A percentile compares a stretch with the other conserved stretches of the same genome.
These are phyloP conservation scores for Blechomonas ayalai DNA, from an alignment of 208 protist genomes.

Conservation along the genomic window DNA sequence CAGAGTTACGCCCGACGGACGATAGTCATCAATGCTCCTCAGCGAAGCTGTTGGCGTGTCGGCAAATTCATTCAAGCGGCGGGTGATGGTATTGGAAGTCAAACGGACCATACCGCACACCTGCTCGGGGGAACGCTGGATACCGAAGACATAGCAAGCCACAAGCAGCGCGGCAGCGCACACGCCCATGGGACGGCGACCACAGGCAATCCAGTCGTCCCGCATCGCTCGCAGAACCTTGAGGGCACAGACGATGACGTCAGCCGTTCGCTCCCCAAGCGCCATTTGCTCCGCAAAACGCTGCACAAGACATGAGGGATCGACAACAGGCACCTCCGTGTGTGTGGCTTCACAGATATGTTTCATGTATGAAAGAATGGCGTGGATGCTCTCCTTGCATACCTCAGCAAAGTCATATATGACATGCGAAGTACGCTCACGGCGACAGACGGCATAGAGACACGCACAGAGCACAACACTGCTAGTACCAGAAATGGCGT, in stretches of 20 bases:
- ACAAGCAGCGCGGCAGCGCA: constrained; percentile 86
- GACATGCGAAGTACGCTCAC: constrained; percentile 79
- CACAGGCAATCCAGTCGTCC: constrained; percentile 88
- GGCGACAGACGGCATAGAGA: constrained; percentile 79
- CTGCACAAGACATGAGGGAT: constrained; percentile 81
- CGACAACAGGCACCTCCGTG: constrained; percentile 76
- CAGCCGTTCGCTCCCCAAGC: constrained; percentile 45
- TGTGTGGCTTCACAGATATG: constrained; percentile 69
- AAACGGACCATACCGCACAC: constrained; percentile 84
- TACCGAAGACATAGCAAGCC: constrained; percentile 79
- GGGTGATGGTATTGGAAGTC: constrained; percentile 65
- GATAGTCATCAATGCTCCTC: constrained; percentile 77
- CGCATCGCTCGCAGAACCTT: constrained; percentile 86
- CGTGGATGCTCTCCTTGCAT: constrained; percentile 39
- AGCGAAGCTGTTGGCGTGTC: constrained; percentile 59
- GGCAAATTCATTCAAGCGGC: constrained; percentile 82
- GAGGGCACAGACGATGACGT: constrained; percentile 78
- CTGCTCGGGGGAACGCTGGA: constrained; percentile 71
- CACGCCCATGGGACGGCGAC: constrained; percentile 83
- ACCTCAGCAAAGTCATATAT: constrained; percentile 85
- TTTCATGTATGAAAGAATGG: constrained; percentile 70
- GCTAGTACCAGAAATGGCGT: constrained; percentile 68
- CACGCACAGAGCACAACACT: constrained; percentile 70
- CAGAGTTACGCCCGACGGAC: constrained; percentile 35
- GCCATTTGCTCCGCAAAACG: constrained; percentile 84